A percentile compares a stretch with the other conserved stretches of the same genome.
These are phyloP conservation scores for Rhodosporidiobolus odoratus DNA, from an alignment of 768 basidiomycete species.

Conservation along the genomic window DNA sequence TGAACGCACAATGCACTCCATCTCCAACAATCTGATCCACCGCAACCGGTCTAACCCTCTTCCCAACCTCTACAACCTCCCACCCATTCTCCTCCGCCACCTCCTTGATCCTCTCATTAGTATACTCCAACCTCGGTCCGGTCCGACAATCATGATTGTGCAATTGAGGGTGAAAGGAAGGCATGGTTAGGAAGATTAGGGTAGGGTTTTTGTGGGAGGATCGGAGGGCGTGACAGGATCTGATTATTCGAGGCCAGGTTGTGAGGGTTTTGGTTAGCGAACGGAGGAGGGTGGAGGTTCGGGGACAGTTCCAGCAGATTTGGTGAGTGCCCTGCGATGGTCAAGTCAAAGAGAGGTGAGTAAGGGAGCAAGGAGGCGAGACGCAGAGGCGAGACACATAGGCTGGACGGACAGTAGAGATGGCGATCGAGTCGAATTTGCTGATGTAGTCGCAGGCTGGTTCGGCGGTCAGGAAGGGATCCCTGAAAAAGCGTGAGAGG, in stretches of 20 bases:
- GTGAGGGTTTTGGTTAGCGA: background rate
- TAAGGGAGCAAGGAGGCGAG: background rate
- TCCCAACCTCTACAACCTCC: slow-evolving; percentile 16
- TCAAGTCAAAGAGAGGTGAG: background rate
- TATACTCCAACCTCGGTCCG: slow-evolving; percentile 2
- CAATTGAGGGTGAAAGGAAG: slow-evolving; percentile 18
- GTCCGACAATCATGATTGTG: slow-evolving; percentile 24
- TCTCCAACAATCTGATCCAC: slow-evolving; percentile 15
- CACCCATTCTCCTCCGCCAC: slow-evolving; percentile 1
- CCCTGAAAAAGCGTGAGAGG: background rate
- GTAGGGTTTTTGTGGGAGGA: background rate
- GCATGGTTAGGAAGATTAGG: slow-evolving; percentile 18
- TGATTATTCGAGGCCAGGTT: background rate
- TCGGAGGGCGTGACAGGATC: background rate
- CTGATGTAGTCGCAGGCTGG: slow-evolving; percentile 9
- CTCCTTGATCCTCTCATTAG: background rate
- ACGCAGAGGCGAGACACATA: background rate
- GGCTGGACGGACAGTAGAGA: slow-evolving; percentile 12
- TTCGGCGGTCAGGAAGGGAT: slow-evolving; percentile 7
- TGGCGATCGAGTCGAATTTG: slow-evolving; percentile 18
- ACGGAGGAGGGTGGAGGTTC: background rate
- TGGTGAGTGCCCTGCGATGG: background rate
- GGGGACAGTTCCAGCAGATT: background rate
- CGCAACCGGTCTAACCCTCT: background rate
- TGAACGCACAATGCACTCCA: slow-evolving; percentile 22